These are phyloP conservation scores for Lachancea sp. DNA, from an alignment of 805 yeast species.

Conservation along the genomic window DNA sequence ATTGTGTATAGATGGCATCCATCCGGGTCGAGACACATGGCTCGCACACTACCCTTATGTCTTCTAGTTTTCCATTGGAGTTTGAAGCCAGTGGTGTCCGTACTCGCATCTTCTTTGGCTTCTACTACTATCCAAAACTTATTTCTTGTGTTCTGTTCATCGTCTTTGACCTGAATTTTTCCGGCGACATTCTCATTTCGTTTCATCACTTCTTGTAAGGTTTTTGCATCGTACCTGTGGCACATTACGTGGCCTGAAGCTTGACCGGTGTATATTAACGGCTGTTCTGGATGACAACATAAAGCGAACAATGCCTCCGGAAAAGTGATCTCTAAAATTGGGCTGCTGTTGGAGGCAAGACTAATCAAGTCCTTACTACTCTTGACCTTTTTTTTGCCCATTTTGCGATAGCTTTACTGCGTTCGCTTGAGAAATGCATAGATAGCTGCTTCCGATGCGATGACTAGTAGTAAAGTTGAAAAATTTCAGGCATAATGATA, in stretches of 20 bases:
- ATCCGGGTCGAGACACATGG: slow-evolving; percentile 50
- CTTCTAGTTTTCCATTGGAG: slow-evolving; percentile 77
- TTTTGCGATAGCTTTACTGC: not conserved
- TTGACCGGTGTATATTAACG: slow-evolving; percentile 62
- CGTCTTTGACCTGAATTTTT: slow-evolving; percentile 23
- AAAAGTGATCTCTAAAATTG: slow-evolving; percentile 35
- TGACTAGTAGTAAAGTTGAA: not conserved
- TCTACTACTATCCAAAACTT: slow-evolving; percentile 6
- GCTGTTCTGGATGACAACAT: slow-evolving; percentile 71
- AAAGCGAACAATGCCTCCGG: slow-evolving; percentile 67
- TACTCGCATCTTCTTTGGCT: slow-evolving; percentile 6
- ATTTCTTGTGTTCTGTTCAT: slow-evolving; percentile 3
- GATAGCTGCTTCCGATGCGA: not conserved
- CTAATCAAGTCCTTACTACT: slow-evolving; percentile 9
- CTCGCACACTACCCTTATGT: slow-evolving; percentile 84
- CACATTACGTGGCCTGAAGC: slow-evolving; percentile 74
- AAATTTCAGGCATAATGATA: too few species aligned
- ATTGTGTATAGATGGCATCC: slow-evolving; percentile 54
- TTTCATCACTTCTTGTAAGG: slow-evolving; percentile 33
- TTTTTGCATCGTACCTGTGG: slow-evolving; percentile 48
- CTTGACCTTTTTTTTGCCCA: slow-evolving; percentile 12
- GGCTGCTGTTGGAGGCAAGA: slow-evolving; percentile 21
- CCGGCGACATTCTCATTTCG: slow-evolving; percentile 7
- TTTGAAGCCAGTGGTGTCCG: slow-evolving; percentile 25
- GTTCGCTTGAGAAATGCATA: not conserved